Evolutionary conservation across 2,329 filamentous ascomycete species (phyloP), one percentile per base, ranked within the genome.

Genomic region (Pseudohalonectria lignicola): DNA sequence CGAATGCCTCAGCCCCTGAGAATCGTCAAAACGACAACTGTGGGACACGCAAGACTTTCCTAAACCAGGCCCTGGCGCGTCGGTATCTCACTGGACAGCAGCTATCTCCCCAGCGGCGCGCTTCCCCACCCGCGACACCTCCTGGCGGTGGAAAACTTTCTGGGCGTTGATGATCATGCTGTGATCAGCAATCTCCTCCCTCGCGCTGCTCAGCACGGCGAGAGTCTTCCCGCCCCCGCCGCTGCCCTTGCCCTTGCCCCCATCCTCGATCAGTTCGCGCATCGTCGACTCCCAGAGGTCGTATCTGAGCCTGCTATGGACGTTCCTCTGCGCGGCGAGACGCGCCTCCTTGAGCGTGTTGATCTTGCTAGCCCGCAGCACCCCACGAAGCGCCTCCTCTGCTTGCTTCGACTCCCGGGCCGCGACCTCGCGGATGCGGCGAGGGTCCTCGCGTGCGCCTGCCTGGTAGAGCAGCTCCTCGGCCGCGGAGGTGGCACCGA

Each of bases 141-240:
- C 71, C 44, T 71, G 71, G 30, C 76, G 67, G 31, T 67, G 60
- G 43, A 70, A 74, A 9, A 57, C 54, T 37, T 61, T 61, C 19
- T 74, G 69, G 2, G 71, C 65, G 44, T 80, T 77, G 25, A 80
- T 75, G 53, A 80, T 74, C 62, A 78, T 76, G 50, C 74, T 79
- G 46, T 76, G 67, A 41, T 80, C 75, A 3, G 74, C 71, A 47
- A 71, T 73, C 45, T 78, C 73, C 15, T 49, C 43, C 45, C 54
- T 45, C 42, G 49, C 45, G 41, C 56, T 43, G 39, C 59, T 48
- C 37, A 54, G 49, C 29, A 48, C 41, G 39, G 57, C 49, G 42
- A 38, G 34, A 46, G 49, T n/a, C n/a, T n/a, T n/a, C n/a, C n/a
- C n/a, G n/a, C n/a, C n/a, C n/a, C n/a, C n/a, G n/a, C n/a, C n/a